A percentile compares a stretch with the other conserved stretches of the same genome.
phyloP scores from a whole-genome alignment of 2,329 filamentous ascomycete species.

The Triangularia verruculosa region DNA sequence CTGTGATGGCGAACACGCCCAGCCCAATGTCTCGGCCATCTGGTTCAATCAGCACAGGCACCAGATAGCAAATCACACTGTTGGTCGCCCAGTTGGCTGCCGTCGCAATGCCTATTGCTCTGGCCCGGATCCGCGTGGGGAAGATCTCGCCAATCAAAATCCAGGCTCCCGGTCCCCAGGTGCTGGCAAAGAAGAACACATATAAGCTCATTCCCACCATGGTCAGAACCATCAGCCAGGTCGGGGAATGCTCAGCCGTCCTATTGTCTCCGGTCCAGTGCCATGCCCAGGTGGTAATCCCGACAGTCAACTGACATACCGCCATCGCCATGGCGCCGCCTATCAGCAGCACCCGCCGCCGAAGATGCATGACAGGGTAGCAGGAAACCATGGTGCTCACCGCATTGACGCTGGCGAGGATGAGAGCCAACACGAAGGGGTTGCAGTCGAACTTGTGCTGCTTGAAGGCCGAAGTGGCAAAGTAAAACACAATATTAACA shows the following conservation, averaged over 20 bases:
- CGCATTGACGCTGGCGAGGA: constrained; percentile 66
- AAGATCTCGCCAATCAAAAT: constrained; percentile 63
- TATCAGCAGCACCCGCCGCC: constrained; percentile 63
- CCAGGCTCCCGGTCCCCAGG: constrained; percentile 62
- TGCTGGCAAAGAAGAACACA: constrained; percentile 65
- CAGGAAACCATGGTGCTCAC: constrained; percentile 62
- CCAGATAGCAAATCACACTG: constrained; percentile 53
- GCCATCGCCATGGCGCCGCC: constrained; percentile 66
- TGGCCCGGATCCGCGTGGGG: constrained; percentile 53
- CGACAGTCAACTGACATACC: constrained; percentile 62
- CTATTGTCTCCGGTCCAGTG: constrained; percentile 1
- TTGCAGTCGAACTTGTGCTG: constrained; percentile 60
- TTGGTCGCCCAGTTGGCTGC: constrained; percentile 64
- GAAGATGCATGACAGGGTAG: constrained; percentile 63
- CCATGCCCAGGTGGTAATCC: constrained; percentile 46
- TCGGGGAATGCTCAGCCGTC: neutral
- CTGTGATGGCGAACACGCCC: constrained; percentile 6
- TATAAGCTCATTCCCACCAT: constrained; percentile 62
- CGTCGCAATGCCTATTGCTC: constrained; percentile 55
- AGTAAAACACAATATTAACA: constrained; percentile 60
- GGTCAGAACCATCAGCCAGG: constrained; percentile 37
- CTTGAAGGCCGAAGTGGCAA: constrained; percentile 62
- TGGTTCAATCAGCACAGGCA: constrained; percentile 8
- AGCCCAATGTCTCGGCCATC: constrained; percentile 5
- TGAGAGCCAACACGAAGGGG: constrained; percentile 64